A percentile compares a stretch with the other conserved stretches of the same genome.
Evolutionary conservation across 2,329 filamentous ascomycete species (phyloP).

Genomic region (Dothideomycetes sp.): DNA sequence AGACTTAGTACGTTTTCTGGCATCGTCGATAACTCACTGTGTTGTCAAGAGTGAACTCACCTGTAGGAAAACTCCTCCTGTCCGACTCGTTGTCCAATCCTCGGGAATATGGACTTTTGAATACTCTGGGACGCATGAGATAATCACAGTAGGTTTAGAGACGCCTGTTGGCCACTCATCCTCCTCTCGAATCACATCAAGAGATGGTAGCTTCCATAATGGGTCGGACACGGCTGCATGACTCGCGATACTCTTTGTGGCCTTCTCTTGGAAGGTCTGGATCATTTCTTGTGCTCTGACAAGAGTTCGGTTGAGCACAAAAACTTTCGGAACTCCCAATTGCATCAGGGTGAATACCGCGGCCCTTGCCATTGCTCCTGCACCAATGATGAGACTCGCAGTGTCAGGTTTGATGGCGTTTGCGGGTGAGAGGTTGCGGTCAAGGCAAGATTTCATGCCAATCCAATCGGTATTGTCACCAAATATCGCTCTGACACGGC

Average conservation of each 20-base stretch:
- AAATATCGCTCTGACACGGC: constrained; percentile 57
- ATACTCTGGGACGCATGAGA: constrained; percentile 66
- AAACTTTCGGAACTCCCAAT: constrained; percentile 64
- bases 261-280: constrained; percentile 39
- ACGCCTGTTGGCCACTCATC: constrained; percentile 55
- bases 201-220: constrained; percentile 16
- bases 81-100: constrained; percentile 60
- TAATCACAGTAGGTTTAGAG: constrained; percentile 59
- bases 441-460: constrained; percentile 62
- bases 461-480: constrained; percentile 79
- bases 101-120: constrained; percentile 59
- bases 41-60: constrained; percentile 17
- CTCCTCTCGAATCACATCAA: constrained; percentile 47
- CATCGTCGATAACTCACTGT: background rate
- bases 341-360: constrained; percentile 70
- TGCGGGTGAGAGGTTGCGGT: constrained; percentile 60
- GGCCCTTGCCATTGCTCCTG: constrained; percentile 67
- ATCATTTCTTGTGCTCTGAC: constrained; percentile 61
- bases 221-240: constrained; percentile 1
- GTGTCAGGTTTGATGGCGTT: constrained; percentile 44
- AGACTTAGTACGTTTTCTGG: constrained; percentile 12
- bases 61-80: constrained; percentile 66
- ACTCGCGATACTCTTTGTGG: background rate
- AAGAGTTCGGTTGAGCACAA: constrained; percentile 60
- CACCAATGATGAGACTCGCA: constrained; percentile 44